Evolutionary conservation across 805 yeast genomes (phyloP), one percentile per base, ranked within the genome.

Genomic region (Torulaspora gathmanii): DNA sequence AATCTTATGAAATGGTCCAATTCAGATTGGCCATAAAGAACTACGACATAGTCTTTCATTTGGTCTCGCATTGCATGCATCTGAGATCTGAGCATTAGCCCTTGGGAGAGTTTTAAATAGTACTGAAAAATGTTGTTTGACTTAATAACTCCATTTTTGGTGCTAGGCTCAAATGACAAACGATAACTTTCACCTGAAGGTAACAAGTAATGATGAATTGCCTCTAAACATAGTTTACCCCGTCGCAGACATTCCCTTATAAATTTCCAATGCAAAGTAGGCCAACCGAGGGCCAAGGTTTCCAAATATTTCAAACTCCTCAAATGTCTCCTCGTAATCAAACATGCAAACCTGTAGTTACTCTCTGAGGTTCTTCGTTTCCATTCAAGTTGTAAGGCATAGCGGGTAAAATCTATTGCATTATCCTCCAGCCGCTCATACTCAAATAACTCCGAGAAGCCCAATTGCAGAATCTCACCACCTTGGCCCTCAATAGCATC

Each of bases 271-370:
- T 86, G 80, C 25, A 89, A 57, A 15, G 85, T 74, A 2, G 97
- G 97, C 95, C 95, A 88, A 2, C 91, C 90, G 35, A 88, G 58
- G 0, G 91, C 86, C 13, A 88, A 61, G 2, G 83, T 79, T 56
- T 86, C 93, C 8, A 89, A 60, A 59, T 83, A 89, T 57, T 88
- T 89, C 7, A 81, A 72, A 38, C 89, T 86, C 29, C 96, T 68
- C 15, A 77, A 70, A 45, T 75, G 73, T 25, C 71, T 71, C 30
- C 73, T 73, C 0, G 91, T 73, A 1, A 89, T 64, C 27, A 86
- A 68, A 1, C 90, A 90, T 1, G 75, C 87, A 65, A 88, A 86
- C 26, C 55, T 69, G 49, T 61, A 70, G 1, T 52, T 46, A 8
- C 49, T 34, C 11, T 51, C 53, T n/a, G 25, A 46, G 4, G 42